Conservation (phyloP, 257 asterid species). For the Capsicum pubescens region DNA sequence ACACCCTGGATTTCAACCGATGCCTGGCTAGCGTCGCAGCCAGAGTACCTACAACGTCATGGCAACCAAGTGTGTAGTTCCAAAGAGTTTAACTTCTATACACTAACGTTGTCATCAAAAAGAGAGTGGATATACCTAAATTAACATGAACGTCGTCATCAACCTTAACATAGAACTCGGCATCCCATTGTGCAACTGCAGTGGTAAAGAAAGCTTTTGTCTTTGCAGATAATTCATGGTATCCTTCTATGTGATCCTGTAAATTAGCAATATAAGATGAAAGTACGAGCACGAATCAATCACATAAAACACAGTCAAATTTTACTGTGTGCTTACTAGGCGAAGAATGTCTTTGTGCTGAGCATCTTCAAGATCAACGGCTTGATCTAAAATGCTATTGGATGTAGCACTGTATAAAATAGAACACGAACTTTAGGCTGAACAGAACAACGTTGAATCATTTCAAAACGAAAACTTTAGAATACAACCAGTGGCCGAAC, state of each 20-base stretch:
- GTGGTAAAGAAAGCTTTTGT: conserved; percentile 75
- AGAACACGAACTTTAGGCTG: neutral
- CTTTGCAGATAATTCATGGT: conserved; percentile 82
- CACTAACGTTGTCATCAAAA: conserved; percentile 62
- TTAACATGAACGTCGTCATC: conserved; percentile 92
- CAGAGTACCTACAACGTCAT: conserved; percentile 51
- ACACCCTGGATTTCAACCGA: conserved; percentile 58
- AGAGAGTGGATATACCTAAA: conserved; percentile 50
- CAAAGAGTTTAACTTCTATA: conserved; percentile 12
- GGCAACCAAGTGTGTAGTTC: neutral
- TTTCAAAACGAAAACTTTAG: neutral
- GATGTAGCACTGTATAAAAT: conserved; percentile 56
- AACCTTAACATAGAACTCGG: conserved; percentile 77
- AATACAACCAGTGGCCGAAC: neutral
- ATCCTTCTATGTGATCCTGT: conserved; percentile 83
- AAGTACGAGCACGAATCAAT: neutral
- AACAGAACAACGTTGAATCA: neutral
- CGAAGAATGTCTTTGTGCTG: conserved; percentile 74
- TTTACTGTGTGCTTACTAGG: conserved; percentile 50
- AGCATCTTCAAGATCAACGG: conserved; percentile 69
- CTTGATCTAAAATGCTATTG: conserved; percentile 76
- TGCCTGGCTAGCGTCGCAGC: conserved; percentile 65
- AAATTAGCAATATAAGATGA: neutral
- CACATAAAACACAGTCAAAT: neutral
- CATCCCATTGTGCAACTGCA: conserved; percentile 76